Evolutionary conservation across 176 grass and related monocot genomes (phyloP), one percentile per base, ranked within the genome.

Genomic region (Cenchrus fungigraminus): DNA sequence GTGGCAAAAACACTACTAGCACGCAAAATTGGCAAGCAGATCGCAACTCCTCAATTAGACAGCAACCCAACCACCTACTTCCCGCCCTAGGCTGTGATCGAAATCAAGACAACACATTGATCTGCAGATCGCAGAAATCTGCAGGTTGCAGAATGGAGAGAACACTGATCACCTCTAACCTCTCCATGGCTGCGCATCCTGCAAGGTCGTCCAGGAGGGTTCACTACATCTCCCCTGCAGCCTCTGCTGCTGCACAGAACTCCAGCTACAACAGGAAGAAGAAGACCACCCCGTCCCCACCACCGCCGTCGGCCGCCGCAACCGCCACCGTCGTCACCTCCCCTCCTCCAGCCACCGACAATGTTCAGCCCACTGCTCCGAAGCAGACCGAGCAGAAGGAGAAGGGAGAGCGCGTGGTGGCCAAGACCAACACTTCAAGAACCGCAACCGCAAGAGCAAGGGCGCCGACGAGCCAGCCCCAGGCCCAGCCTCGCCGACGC

Each of bases 151-250:
- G 71, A 42, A 89, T 89, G 87, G 82, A 89, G 77, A 74, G 82
- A 69, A 79, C 82, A 66, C 63, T 89, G 56, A 79, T 81, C 77
- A 89, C 82, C 13, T 89, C 82, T 47, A 85, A 68, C 53, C 67
- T 89, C 62, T 61, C 29, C 76, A 80, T 89, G 76, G 0, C 69
- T 52, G 82, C 52, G 5, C 76, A 85, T 11, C 61, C 53, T 45
- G 1, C 82, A 42, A 90, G 73, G 49, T 83, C 73, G 16, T 83
- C 42, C 14, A 50, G 43, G 66, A 86, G 79, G 59, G 50, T 67
- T 64, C 74, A 62, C 19, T 90, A 83, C 73, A 73, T 86, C 66
- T 78, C 84, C 3, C 88, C 88, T 73, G 72, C n/a, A 0, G 87
- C 87, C 42, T 85, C 87, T 84, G 82, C 78, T 50, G n/a, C 84